A percentile compares a stretch with the other conserved stretches of the same genome.
These are phyloP conservation scores for Suillus clintonianus DNA, from an alignment of 768 basidiomycete species.

Conservation along the genomic window DNA sequence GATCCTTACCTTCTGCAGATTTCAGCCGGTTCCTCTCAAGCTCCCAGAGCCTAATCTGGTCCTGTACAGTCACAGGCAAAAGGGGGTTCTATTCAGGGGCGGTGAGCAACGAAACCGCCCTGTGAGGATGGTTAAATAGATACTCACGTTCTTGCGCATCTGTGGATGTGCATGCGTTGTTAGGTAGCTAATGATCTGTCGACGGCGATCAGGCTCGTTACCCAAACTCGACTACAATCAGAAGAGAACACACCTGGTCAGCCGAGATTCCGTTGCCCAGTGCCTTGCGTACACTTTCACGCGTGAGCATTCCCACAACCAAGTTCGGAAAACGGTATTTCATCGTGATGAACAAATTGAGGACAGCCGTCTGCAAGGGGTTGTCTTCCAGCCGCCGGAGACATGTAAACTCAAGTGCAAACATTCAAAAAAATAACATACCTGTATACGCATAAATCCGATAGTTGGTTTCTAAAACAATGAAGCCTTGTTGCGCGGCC, in stretches of 20 bases:
- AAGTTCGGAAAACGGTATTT: constrained; percentile 96
- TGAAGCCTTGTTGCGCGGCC: constrained; percentile 81
- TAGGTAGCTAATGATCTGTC: constrained; percentile 93
- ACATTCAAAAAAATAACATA: constrained; percentile 34
- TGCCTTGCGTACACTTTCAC: constrained; percentile 94
- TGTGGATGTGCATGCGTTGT: constrained; percentile 95
- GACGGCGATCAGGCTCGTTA: constrained; percentile 12
- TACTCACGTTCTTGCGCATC: constrained; percentile 88
- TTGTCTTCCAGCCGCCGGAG: constrained; percentile 60
- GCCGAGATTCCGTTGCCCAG: constrained; percentile 94
- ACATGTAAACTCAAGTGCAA: constrained; percentile 17
- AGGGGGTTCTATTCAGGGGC: constrained; percentile 70
- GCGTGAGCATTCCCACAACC: constrained; percentile 92
- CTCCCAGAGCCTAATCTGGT: constrained; percentile 98
- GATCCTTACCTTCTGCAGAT: constrained; percentile 74
- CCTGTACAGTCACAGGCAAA: constrained; percentile 95
- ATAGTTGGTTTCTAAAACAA: constrained; percentile 98
- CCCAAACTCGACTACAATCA: constrained; percentile 19
- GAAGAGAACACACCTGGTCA: constrained; percentile 68
- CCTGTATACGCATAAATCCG: constrained; percentile 97
- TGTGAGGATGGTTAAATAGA: constrained; percentile 2
- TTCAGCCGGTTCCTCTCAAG: constrained; percentile 90
- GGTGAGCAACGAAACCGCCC: constrained; percentile 7
- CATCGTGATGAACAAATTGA: constrained; percentile 90
- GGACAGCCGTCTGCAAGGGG: constrained; percentile 91